Evolutionary conservation across 768 basidiomycete genomes (phyloP), one percentile per base, ranked within the genome.

Genomic region (Mycena leptocephala): DNA sequence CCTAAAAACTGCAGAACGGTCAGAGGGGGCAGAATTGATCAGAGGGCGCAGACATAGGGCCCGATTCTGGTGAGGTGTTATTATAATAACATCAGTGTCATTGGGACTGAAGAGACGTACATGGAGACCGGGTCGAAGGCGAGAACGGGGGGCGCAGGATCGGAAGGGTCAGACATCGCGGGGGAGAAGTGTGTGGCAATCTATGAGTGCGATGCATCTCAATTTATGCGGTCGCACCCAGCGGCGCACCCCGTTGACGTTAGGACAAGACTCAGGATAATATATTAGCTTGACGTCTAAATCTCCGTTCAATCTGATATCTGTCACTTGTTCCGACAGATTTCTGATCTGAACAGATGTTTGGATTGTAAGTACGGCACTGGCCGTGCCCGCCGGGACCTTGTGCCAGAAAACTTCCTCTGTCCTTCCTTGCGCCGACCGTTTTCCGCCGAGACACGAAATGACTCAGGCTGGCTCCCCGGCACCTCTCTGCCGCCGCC

Each of bases 141-240:
- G 61, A 41, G n/a, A 62, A 41, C 61, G 61, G 61, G 22, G 37
- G 61, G 37, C 37, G 61, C 61, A 62, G 61, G 35, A 62, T 62
- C 61, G 61, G 61, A 62, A 62, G 61, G 61, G 37, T 62, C 37
- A 62, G 61, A 62, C 61, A 62, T 62, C 37, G 61, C 61, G 37
- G 61, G 35, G 37, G 61, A 62, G 37, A 37, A 26, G n/a, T 24
- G 37, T 62, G 61, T 62, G n/a, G 35, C 35, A 41, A 62, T 62
- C 61, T 55, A 13, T 55, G 37, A 39, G n/a, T 62, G 35, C 37
- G 5, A 62, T 62, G 61, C 26, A 37, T 26, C 30, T 41, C 37
- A 41, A 62, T 41, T 62, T 62, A 62, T 62, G 53, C 53, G 53
- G 53, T 28, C 26, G 11, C 53, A 55, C 53, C 53, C 53, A 55